Evolutionary conservation across 371 early-diverging fungal genomes (phyloP).

Genomic region (Umbelopsis sp.): DNA sequence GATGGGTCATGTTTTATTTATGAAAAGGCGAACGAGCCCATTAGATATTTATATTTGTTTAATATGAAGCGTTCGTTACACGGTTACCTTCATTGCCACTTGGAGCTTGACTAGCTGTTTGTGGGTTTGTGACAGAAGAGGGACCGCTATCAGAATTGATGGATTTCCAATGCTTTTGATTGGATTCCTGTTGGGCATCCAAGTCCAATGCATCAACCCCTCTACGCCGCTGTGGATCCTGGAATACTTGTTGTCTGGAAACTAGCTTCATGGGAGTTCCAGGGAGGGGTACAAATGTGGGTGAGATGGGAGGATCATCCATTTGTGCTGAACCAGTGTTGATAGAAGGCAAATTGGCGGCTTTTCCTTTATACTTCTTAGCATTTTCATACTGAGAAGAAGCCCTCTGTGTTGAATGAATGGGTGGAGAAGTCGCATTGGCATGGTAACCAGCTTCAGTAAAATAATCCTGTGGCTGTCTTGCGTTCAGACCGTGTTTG

Average conservation of each 20-base stretch:
- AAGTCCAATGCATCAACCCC: constrained; percentile 49
- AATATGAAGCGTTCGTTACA: not conserved
- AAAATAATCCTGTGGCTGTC: not conserved
- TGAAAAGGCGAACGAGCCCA: not conserved
- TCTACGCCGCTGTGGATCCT: constrained; percentile 42
- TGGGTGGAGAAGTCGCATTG: not conserved
- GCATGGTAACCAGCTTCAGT: not conserved
- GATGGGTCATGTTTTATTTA: too few relatives aligned
- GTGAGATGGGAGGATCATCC: not conserved
- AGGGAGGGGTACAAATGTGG: not conserved
- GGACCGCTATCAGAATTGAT: not conserved
- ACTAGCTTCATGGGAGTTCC: constrained; percentile 40
- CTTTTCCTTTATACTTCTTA: not conserved
- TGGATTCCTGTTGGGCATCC: constrained; percentile 37
- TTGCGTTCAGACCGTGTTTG: not conserved
- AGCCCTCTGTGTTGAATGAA: not conserved
- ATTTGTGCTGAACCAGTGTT: not conserved
- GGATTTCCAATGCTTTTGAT: constrained; percentile 4
- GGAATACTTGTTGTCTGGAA: constrained; percentile 37
- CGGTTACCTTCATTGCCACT: not conserved
- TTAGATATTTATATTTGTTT: not conserved
- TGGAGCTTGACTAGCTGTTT: not conserved
- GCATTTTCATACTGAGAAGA: not conserved
- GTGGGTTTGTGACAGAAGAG: not conserved
- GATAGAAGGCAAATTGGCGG: not conserved